Conservation (phyloP, 108 stramenopile genomes). For the Cyclotella atomus region DNA sequence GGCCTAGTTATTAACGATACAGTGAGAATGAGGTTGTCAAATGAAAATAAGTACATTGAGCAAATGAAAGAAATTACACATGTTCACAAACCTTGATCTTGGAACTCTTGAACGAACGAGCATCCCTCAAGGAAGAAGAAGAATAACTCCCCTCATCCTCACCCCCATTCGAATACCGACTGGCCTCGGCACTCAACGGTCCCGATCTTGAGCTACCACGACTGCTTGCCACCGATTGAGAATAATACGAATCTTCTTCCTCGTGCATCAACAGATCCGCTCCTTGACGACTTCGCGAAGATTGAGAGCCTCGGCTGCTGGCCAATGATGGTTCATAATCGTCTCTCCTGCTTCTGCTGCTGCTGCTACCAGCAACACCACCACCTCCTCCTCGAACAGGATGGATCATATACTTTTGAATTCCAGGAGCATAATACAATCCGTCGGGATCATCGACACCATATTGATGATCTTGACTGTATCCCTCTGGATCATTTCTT, state of each 20-base stretch:
- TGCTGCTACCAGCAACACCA: neutral
- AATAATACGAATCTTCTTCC: neutral
- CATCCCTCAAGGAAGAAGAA: no score
- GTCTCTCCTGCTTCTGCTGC: constrained; percentile 1
- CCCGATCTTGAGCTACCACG: constrained; percentile 29
- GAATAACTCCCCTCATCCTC: constrained; percentile 21
- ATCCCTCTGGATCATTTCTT: constrained; percentile 30
- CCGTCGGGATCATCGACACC: constrained; percentile 51
- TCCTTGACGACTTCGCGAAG: no score
- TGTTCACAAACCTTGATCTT: no score
- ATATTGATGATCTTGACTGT: constrained; percentile 27
- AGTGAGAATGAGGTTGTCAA: neutral
- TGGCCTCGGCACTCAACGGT: constrained; percentile 17
- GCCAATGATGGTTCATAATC: no score
- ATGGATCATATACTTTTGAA: neutral
- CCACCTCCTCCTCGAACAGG: no score
- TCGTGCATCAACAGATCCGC: constrained; percentile 19
- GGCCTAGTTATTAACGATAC: neutral
- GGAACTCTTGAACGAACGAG: no score
- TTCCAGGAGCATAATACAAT: constrained; percentile 39
- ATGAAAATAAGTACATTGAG: no score
- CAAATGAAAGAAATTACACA: no score
- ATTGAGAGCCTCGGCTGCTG: no score
- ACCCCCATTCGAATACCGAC: constrained; percentile 3
- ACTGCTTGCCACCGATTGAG: no score